A percentile compares a stretch with the other conserved stretches of the same genome.
Evolutionary conservation across 2,329 filamentous ascomycete genomes (phyloP).

Genomic region (Trichoderma polysporum): DNA sequence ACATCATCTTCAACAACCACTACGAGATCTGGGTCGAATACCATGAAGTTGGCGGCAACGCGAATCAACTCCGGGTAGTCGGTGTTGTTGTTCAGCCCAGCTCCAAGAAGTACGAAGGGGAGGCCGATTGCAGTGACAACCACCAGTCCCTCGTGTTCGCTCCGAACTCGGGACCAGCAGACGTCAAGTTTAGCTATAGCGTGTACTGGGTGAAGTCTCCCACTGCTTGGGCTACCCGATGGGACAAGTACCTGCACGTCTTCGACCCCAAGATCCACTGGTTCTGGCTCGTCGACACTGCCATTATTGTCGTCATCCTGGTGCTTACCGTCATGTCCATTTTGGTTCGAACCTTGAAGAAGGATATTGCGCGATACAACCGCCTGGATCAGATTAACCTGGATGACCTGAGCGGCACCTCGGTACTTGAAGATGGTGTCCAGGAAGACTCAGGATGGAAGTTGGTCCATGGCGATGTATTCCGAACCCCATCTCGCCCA

Average conservation of each 20-base stretch:
- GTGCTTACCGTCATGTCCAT: slow-evolving; percentile 92
- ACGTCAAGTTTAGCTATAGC: slow-evolving; percentile 86
- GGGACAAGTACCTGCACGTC: slow-evolving; percentile 98
- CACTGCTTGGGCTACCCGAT: slow-evolving; percentile 93
- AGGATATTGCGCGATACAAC: slow-evolving; percentile 97
- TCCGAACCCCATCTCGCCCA: slow-evolving; percentile 80
- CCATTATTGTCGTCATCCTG: slow-evolving; percentile 90
- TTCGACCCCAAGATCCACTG: slow-evolving; percentile 98
- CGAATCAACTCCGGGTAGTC: slow-evolving; percentile 78
- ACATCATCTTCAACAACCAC: slow-evolving; percentile 80
- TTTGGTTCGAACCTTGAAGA: slow-evolving; percentile 80
- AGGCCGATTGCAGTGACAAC: slow-evolving; percentile 62
- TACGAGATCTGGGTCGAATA: slow-evolving; percentile 94
- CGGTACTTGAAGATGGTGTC: slow-evolving; percentile 81
- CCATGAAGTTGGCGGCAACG: slow-evolving; percentile 68
- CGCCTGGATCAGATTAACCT: slow-evolving; percentile 86
- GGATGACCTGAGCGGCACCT: slow-evolving; percentile 81
- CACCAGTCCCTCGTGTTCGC: slow-evolving; percentile 62
- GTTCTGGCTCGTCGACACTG: slow-evolving; percentile 96
- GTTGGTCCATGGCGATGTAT: slow-evolving; percentile 94
- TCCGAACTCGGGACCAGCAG: slow-evolving; percentile 51
- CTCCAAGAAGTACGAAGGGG: slow-evolving; percentile 62
- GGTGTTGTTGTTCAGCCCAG: slow-evolving; percentile 85
- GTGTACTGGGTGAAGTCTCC: slow-evolving; percentile 82
- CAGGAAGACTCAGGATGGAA: slow-evolving; percentile 99